These are phyloP conservation scores for Ophiostoma himal-ulmi DNA, from an alignment of 2,329 filamentous ascomycete species.

Conservation along the genomic window DNA sequence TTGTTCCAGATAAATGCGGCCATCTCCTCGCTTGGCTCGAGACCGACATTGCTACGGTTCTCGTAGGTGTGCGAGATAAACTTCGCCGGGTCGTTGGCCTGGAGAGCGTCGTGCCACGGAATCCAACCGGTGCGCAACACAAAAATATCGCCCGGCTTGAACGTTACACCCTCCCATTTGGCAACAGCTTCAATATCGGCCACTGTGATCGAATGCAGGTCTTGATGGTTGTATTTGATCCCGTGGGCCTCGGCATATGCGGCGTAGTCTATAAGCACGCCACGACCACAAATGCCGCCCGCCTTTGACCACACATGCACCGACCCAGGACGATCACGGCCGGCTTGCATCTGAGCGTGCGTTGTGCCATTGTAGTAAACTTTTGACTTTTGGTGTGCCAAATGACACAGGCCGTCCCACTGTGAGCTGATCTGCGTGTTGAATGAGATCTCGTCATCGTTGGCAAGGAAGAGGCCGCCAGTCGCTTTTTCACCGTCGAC, in stretches of 20 bases:
- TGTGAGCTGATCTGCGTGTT: constrained; percentile 41
- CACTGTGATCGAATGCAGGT: constrained; percentile 48
- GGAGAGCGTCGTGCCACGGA: constrained; percentile 49
- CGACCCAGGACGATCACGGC: constrained; percentile 27
- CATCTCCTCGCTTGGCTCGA: constrained; percentile 43
- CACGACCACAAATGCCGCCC: constrained; percentile 50
- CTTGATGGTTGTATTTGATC: constrained; percentile 47
- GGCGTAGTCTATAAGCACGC: constrained; percentile 50
- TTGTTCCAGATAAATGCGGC: constrained; percentile 53
- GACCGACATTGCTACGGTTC: neutral
- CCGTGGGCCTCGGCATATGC: constrained; percentile 46
- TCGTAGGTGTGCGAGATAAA: neutral
- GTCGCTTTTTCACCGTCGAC: constrained; percentile 14
- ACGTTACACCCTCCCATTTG: constrained; percentile 54
- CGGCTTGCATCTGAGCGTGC: constrained; percentile 27
- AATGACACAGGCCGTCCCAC: constrained; percentile 46
- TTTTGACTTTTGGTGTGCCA: constrained; percentile 14
- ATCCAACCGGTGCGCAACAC: constrained; percentile 60
- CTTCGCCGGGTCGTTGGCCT: constrained; percentile 18
- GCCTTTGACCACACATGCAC: constrained; percentile 25
- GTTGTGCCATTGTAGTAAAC: constrained; percentile 35
- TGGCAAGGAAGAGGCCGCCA: constrained; percentile 15
- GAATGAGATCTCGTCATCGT: constrained; percentile 24
- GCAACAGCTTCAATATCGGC: constrained; percentile 54
- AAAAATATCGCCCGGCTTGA: constrained; percentile 59